These are phyloP conservation scores for Macadamia tetraphylla DNA, from an alignment of 164 flowering plant species.

Conservation along the genomic window DNA sequence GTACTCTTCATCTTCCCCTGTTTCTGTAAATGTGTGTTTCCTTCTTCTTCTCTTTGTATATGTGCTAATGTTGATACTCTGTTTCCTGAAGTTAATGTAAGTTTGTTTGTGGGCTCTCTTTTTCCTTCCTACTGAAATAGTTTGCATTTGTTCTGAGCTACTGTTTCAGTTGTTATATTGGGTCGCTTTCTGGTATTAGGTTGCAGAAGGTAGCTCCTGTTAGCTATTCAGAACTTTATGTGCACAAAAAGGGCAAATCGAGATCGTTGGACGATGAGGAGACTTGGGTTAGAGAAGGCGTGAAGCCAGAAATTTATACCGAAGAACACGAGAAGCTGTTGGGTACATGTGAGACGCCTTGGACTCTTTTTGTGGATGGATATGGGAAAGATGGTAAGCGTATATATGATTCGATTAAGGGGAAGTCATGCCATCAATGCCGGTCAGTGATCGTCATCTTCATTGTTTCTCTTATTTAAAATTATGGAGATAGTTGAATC, in stretches of 20 bases:
- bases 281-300: constrained; percentile 35
- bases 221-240: constrained; percentile 42
- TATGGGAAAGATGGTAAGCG: constrained; percentile 74
- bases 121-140: neutral
- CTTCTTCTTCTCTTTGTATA: neutral
- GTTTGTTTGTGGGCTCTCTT: neutral
- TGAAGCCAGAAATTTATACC: constrained; percentile 67
- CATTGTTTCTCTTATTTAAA: too few relatives aligned
- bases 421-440: constrained; percentile 96
- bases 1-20: constrained; percentile 18
- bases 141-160: neutral
- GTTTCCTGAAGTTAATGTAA: neutral
- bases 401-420: constrained; percentile 70
- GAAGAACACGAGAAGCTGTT: constrained; percentile 76
- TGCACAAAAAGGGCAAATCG: constrained; percentile 20
- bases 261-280: constrained; percentile 6
- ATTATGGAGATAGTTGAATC: too few relatives aligned
- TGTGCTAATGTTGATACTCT: neutral
- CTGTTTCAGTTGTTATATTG: neutral
- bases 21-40: too few relatives aligned
- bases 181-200: constrained; percentile 18
- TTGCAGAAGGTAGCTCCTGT: constrained; percentile 63
- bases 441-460: constrained; percentile 33
- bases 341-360: constrained; percentile 55
- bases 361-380: constrained; percentile 86